Evolutionary conservation across 345 rosid species (phyloP), one percentile per base, ranked within the genome.

Genomic region (Capsella bursapastoris): DNA sequence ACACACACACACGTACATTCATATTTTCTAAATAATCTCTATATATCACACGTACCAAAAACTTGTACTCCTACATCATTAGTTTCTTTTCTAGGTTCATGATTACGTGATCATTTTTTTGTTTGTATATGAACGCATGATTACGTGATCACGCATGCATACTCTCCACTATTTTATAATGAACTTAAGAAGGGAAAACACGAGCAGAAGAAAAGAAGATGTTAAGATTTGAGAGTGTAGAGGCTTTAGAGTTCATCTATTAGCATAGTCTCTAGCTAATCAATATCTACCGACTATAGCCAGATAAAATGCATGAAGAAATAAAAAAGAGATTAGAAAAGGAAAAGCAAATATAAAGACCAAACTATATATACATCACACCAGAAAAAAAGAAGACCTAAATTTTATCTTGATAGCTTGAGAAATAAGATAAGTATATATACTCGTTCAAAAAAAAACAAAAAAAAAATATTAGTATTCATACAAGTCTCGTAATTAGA

Each of bases 381-480:
- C 2, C 7, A 43, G 13, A 25, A 60, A 18, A 16, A 60, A 22
- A 40, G 2, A 27, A 43, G 8, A 27, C 8, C 10, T 57, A 47
- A 12, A 47, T 37, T 29, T 28, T 76, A 38, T 53, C 22, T 63
- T 8, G 72, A 57, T 77, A 70, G 72, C 80, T 71, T 77, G 76
- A 71, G 76, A 77, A 64, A 77, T 49, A 77, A 70, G 76, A 38
- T 41, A 77, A 65, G 76, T 29, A 77, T 64, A 57, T 22, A 22
- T 22, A 1, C 25, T 22, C 25, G 25, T 22, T 22, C 25, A 22
- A 22, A 22, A 22, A 22, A 22, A 22, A 22, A 22, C 2, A 22
- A 22, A 22, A 22, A 22, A 22, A 2, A 22, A 22, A 22, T 0
- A 22, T 22, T 22, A 45, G 2, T 55, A 63, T 52, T 12, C 6